These are phyloP conservation scores for Arthrobotrys conoides DNA, from an alignment of 2,329 filamentous ascomycete genomes.

Conservation along the genomic window DNA sequence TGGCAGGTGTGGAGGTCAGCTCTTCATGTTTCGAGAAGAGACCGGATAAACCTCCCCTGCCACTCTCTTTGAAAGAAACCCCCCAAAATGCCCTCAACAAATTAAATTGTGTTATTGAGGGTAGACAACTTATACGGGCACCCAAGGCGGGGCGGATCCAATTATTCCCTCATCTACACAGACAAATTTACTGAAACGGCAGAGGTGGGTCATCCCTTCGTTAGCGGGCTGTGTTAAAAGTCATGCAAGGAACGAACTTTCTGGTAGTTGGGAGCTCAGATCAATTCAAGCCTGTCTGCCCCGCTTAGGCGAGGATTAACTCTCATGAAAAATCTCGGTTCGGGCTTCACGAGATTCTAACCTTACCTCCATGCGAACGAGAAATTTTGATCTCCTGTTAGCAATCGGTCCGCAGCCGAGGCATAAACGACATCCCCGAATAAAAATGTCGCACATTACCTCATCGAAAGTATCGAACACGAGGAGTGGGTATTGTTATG, in stretches of 20 bases:
- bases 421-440: conserved; percentile 29
- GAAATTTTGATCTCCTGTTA: conserved; percentile 32
- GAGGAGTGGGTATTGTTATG: conserved; percentile 46
- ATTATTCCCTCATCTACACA: conserved; percentile 59
- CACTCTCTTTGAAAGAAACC: conserved; percentile 28
- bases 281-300: conserved; percentile 35
- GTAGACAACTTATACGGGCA: conserved; percentile 50
- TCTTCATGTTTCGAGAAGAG: conserved; percentile 61
- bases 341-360: conserved; percentile 32
- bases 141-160: conserved; percentile 53
- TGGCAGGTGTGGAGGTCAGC: conserved; percentile 58
- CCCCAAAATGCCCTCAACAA: conserved; percentile 60
- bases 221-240: conserved; percentile 57
- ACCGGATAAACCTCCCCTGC: conserved; percentile 61
- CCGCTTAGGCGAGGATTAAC: conserved; percentile 57
- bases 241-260: conserved; percentile 59
- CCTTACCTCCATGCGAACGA: conserved; percentile 43
- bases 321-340: conserved; percentile 51
- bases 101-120: conserved; percentile 49
- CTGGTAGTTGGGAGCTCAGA: conserved; percentile 54
- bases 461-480: conserved; percentile 34
- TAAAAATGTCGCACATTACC: conserved; percentile 46
- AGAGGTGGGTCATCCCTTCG: conserved; percentile 54
- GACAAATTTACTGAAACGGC: conserved; percentile 51
- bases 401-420: conserved; percentile 37